A percentile compares a stretch with the other conserved stretches of the same genome.
phyloP scores from a whole-genome alignment of 345 rosid species.

The Arabidopsis arenosa region DNA sequence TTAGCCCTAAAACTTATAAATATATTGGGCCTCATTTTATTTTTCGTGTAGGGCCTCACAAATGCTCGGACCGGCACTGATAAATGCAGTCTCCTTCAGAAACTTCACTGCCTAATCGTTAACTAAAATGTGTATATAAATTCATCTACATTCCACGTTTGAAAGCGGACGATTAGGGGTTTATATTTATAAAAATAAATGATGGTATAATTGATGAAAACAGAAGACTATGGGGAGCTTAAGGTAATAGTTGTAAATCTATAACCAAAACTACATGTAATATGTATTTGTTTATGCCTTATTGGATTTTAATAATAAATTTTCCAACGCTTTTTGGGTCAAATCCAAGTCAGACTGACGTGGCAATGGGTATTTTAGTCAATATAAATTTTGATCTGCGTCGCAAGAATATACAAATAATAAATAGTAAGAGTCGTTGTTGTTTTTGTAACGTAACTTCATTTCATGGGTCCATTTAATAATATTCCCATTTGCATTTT shows the following conservation, averaged over 20 bases:
- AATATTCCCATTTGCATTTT: constrained; percentile 27
- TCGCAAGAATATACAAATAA: neutral
- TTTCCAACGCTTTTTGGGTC: constrained; percentile 34
- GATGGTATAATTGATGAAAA: neutral
- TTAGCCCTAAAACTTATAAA: too few relatives aligned
- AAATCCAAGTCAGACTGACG: constrained; percentile 44
- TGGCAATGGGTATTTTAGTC: constrained; percentile 27
- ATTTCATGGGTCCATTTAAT: constrained; percentile 38
- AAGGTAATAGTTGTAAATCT: constrained; percentile 7
- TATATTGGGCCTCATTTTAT: too few relatives aligned
- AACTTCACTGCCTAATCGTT: neutral
- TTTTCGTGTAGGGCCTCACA: too few relatives aligned
- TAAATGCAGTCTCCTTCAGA: neutral
- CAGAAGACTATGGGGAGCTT: neutral
- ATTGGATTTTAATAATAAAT: constrained; percentile 25
- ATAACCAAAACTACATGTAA: constrained; percentile 12
- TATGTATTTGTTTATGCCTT: constrained; percentile 4
- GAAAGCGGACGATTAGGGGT: neutral
- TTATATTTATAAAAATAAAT: neutral
- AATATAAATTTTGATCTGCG: constrained; percentile 2
- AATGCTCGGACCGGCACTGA: too few relatives aligned
- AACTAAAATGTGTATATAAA: neutral
- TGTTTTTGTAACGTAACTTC: constrained; percentile 16
- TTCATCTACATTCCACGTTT: neutral
- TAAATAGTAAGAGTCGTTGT: constrained; percentile 9